A percentile compares a stretch with the other conserved stretches of the same genome.
These are phyloP conservation scores for Epichloe sp. DNA, from an alignment of 2,329 filamentous ascomycete genomes.

Conservation along the genomic window DNA sequence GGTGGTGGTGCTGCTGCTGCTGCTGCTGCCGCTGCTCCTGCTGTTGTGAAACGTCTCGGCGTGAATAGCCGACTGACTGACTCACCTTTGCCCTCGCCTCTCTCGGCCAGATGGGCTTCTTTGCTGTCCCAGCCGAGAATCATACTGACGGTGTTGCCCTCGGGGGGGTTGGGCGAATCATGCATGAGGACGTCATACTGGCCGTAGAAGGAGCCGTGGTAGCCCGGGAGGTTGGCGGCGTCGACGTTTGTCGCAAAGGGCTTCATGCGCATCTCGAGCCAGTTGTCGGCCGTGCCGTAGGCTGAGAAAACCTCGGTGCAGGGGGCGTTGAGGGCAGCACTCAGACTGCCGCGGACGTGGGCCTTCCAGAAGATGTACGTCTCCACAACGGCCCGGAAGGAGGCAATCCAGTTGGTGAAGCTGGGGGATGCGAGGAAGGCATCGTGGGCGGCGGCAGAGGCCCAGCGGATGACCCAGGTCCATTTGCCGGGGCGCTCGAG, in stretches of 20 bases:
- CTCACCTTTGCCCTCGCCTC: slow-evolving; percentile 18
- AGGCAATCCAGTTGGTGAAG: slow-evolving; percentile 27
- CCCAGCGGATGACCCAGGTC: slow-evolving; percentile 22
- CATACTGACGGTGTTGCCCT: slow-evolving; percentile 19
- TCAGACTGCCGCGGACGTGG: slow-evolving; percentile 10
- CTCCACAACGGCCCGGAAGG: slow-evolving; percentile 19
- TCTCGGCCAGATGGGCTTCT: slow-evolving; percentile 23
- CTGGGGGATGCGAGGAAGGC: slow-evolving; percentile 28
- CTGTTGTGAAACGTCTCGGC: neutral
- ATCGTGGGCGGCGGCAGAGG: slow-evolving; percentile 18
- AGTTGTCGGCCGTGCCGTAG: slow-evolving; percentile 19
- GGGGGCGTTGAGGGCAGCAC: slow-evolving; percentile 20
- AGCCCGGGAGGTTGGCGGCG: slow-evolving; percentile 15
- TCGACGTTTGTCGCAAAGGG: slow-evolving; percentile 15
- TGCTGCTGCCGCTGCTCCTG: neutral
- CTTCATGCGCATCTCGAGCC: slow-evolving; percentile 17
- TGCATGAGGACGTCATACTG: slow-evolving; percentile 19
- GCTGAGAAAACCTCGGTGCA: slow-evolving; percentile 26
- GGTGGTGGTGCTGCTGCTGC: neutral
- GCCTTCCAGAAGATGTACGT: slow-evolving; percentile 13
- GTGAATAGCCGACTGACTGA: neutral
- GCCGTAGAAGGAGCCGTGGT: slow-evolving; percentile 20
- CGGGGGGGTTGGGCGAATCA: slow-evolving; percentile 15
- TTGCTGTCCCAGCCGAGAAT: slow-evolving; percentile 27
- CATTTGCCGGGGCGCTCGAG: slow-evolving; percentile 21